Percentiles rank a stretch among this genome's conserved stretches.
Evolutionary conservation across 345 rosid species (phyloP).

Genomic region (Luvunga scandens): DNA sequence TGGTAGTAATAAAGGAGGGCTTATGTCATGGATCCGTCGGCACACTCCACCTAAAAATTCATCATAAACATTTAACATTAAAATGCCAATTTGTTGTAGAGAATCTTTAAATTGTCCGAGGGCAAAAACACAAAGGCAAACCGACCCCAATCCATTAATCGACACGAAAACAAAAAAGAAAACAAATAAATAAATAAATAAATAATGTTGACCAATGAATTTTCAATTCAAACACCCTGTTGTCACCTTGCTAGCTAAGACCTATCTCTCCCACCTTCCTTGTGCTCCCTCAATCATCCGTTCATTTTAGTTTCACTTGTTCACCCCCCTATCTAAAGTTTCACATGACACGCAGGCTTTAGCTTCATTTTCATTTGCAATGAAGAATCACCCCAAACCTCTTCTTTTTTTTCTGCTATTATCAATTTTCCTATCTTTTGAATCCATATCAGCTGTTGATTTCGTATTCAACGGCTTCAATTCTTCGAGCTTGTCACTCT

Average conservation of each 20-base stretch:
- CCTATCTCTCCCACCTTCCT: neutral
- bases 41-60: too few species aligned
- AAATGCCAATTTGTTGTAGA: too few species aligned
- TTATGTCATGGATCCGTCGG: too few species aligned
- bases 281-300: neutral
- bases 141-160: neutral
- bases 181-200: too few species aligned
- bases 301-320: neutral
- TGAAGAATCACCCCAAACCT: constrained; percentile 22
- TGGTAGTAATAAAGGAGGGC: too few species aligned
- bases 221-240: neutral
- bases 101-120: neutral
- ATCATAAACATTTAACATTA: too few species aligned
- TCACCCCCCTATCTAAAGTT: neutral
- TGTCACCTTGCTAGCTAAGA: neutral
- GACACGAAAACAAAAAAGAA: neutral
- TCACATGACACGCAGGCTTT: constrained; percentile 5
- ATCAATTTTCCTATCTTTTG: constrained; percentile 10
- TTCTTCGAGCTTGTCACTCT: constrained; percentile 37
- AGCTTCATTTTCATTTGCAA: constrained; percentile 11
- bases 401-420: constrained; percentile 1
- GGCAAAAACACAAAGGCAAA: neutral
- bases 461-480: constrained; percentile 75
- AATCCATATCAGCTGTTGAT: constrained; percentile 38
- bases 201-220: neutral